A percentile compares a stretch with the other conserved stretches of the same genome.
These are phyloP conservation scores for Ophiostoma fasciatum DNA, from an alignment of 2,329 filamentous ascomycete species.

Conservation along the genomic window DNA sequence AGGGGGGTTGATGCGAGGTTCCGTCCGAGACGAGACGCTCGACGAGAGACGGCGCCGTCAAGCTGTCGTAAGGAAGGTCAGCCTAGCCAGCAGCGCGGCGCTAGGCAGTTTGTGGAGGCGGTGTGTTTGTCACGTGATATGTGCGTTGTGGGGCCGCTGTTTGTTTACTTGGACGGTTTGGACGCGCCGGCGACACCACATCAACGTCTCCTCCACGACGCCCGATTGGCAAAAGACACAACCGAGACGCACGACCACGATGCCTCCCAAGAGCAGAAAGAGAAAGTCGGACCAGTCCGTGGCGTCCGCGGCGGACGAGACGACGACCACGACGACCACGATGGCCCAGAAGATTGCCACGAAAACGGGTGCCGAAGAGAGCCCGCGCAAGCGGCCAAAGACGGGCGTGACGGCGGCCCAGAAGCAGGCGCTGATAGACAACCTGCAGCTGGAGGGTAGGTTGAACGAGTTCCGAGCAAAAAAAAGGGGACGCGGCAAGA, in stretches of 20 bases:
- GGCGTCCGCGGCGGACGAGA: conserved; percentile 15
- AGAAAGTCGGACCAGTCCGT: conserved; percentile 27
- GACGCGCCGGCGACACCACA: not conserved
- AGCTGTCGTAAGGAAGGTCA: conserved; percentile 14
- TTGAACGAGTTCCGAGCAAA: conserved; percentile 25
- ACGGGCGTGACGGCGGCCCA: conserved; percentile 52
- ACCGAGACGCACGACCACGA: conserved; percentile 16
- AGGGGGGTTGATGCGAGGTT: no score
- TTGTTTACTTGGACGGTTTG: conserved; percentile 10
- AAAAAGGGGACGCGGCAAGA: no score
- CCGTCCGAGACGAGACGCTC: no score
- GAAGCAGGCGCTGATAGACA: conserved; percentile 79
- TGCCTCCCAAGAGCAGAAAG: conserved; percentile 34
- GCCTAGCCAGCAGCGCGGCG: no score
- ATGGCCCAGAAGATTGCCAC: not conserved
- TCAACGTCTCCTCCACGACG: not conserved
- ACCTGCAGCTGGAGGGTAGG: conserved; percentile 83
- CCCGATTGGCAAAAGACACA: not conserved
- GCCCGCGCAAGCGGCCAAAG: conserved; percentile 45
- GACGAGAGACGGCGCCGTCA: no score
- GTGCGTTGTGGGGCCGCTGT: conserved; percentile 1
- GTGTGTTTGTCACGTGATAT: no score
- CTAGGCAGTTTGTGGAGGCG: no score
- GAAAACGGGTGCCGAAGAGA: no score
- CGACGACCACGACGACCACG: conserved; percentile 8